A percentile compares a stretch with the other conserved stretches of the same genome.
Evolutionary conservation across 257 asterid species (phyloP).

Genomic region (Forsythia suspensa): DNA sequence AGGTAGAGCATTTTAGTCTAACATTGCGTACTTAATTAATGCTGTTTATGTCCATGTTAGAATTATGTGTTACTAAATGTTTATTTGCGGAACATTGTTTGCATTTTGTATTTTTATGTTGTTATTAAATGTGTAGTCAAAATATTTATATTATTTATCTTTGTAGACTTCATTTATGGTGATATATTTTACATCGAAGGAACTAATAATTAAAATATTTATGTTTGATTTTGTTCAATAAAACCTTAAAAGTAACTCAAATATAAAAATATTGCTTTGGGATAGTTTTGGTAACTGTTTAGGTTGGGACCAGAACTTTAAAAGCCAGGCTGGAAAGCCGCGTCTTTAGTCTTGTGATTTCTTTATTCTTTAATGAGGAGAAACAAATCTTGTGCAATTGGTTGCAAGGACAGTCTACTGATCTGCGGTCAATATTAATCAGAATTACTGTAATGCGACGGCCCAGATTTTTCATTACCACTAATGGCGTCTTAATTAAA

Average conservation of each 20-base stretch:
- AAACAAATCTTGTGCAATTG: constrained; percentile 11
- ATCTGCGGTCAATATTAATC: not conserved
- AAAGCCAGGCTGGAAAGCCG: constrained; percentile 41
- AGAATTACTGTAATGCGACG: not conserved
- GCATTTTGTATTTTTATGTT: not conserved
- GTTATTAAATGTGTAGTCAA: not conserved
- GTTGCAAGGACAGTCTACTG: constrained; percentile 21
- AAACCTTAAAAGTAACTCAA: no score
- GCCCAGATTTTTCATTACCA: not conserved
- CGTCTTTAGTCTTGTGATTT: constrained; percentile 12
- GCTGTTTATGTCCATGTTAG: no score
- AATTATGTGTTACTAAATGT: not conserved
- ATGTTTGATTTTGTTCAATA: not conserved
- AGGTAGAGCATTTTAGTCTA: no score
- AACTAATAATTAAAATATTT: not conserved
- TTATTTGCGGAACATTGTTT: not conserved
- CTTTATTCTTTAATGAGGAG: not conserved
- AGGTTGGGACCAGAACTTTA: not conserved
- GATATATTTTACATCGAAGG: not conserved
- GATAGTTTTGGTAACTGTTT: not conserved
- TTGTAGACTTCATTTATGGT: not conserved
- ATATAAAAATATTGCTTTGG: not conserved
- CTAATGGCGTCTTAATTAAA: not conserved
- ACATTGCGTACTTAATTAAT: no score
- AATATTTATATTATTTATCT: not conserved